phyloP scores from a whole-genome alignment of 2,329 filamentous ascomycete species.

The Xylariaceae sp. region DNA sequence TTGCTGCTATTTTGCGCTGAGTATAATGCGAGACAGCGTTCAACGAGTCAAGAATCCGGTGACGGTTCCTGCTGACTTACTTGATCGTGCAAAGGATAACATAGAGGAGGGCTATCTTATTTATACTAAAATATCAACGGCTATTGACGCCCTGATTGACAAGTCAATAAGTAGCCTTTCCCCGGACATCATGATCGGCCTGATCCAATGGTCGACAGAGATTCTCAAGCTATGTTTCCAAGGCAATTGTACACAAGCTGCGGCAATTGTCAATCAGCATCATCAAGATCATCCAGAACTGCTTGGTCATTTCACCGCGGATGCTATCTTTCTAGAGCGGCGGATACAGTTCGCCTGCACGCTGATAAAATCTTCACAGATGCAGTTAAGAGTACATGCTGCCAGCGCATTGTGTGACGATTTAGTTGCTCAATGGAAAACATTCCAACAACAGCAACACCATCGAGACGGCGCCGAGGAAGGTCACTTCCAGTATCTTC shows the following conservation, averaged over 20 bases:
- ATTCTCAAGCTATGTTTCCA: slow-evolving; percentile 42
- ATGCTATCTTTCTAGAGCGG: slow-evolving; percentile 61
- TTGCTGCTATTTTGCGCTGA: slow-evolving; percentile 27
- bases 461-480: slow-evolving; percentile 32
- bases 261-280: slow-evolving; percentile 31
- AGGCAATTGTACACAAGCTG: slow-evolving; percentile 35
- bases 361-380: slow-evolving; percentile 77
- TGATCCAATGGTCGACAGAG: slow-evolving; percentile 40
- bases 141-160: slow-evolving; percentile 47
- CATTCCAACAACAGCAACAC: slow-evolving; percentile 45
- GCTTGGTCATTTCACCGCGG: slow-evolving; percentile 36
- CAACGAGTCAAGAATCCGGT: slow-evolving; percentile 18
- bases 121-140: slow-evolving; percentile 40
- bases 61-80: slow-evolving; percentile 10
- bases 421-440: slow-evolving; percentile 64
- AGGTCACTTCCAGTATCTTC: slow-evolving; percentile 43
- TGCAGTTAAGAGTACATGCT: slow-evolving; percentile 82
- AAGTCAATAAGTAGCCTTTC: slow-evolving; percentile 52
- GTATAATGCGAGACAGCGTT: slow-evolving; percentile 29
- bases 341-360: slow-evolving; percentile 65
- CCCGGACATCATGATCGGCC: slow-evolving; percentile 38
- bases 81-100: slow-evolving; percentile 30
- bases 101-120: slow-evolving; percentile 40
- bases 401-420: slow-evolving; percentile 70
- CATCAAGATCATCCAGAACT: slow-evolving; percentile 36